Conservation (phyloP, 225 moss, liverwort and hornwort species). For the Sphagnum contortum region DNA sequence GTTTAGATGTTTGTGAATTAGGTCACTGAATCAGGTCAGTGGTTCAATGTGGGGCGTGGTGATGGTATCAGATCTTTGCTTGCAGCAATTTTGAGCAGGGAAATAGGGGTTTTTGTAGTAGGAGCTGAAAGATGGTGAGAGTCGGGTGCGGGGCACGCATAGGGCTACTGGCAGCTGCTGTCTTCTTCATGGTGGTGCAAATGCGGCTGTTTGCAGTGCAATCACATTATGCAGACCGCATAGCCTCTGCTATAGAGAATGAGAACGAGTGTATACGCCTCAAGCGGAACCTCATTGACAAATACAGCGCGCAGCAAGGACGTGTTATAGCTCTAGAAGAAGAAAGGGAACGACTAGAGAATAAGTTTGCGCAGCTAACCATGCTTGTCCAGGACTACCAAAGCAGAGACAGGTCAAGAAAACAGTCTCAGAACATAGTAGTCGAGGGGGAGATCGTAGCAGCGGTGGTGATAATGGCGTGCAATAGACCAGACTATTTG, state of each 20-base stretch:
- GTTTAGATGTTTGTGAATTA: too few species aligned
- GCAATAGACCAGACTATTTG: slow-evolving; percentile 90
- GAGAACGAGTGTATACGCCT: slow-evolving; percentile 41
- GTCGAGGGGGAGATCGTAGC: slow-evolving; percentile 60
- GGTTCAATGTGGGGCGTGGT: too few species aligned
- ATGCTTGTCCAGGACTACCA: slow-evolving; percentile 31
- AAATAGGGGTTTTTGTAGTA: too few species aligned
- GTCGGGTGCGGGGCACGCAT: too few species aligned
- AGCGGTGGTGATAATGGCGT: slow-evolving; percentile 97
- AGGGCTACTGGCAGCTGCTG: too few species aligned
- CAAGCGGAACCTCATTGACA: slow-evolving; percentile 42
- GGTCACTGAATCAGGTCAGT: too few species aligned
- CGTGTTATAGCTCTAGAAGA: slow-evolving; percentile 46
- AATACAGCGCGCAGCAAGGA: slow-evolving; percentile 45
- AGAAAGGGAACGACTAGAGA: slow-evolving; percentile 43
- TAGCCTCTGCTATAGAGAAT: slow-evolving; percentile 36
- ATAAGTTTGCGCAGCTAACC: slow-evolving; percentile 27
- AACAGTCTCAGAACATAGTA: slow-evolving; percentile 6
- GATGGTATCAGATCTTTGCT: too few species aligned
- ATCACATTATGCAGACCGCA: slow-evolving; percentile 40
- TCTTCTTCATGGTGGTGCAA: slow-evolving; percentile 7
- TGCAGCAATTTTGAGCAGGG: too few species aligned
- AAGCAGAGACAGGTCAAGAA: slow-evolving; percentile 5
- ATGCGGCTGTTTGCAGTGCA: slow-evolving; percentile 41
- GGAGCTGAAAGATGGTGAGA: too few species aligned